phyloP scores from a whole-genome alignment of 164 flowering plant species.

The Kalanchoe fedtschenkoi region DNA sequence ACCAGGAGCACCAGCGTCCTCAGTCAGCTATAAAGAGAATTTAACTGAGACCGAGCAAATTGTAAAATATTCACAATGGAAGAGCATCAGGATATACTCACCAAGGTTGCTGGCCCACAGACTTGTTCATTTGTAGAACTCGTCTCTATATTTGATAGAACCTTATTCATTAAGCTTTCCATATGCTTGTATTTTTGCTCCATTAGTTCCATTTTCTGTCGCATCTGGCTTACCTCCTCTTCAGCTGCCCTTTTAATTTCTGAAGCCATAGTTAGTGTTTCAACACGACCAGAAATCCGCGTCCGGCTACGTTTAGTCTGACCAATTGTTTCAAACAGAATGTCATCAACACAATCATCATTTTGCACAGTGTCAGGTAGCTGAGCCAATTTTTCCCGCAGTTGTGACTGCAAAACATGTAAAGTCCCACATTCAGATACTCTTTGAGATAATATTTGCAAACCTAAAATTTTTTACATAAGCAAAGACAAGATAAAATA shows the following conservation, averaged over 20 bases:
- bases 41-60: not conserved
- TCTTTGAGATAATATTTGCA: not conserved
- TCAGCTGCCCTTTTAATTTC: slow-evolving; percentile 12
- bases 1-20: not conserved
- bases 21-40: not conserved
- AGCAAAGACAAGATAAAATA: not conserved
- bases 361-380: not conserved
- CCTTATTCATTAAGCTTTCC: slow-evolving; percentile 9
- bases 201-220: slow-evolving; percentile 14
- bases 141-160: slow-evolving; percentile 10
- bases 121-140: not conserved
- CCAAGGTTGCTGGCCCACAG: not conserved
- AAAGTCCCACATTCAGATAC: not conserved
- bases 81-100: not conserved
- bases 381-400: slow-evolving; percentile 10
- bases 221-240: slow-evolving; percentile 10
- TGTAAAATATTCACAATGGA: not conserved
- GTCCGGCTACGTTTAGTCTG: slow-evolving; percentile 10
- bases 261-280: slow-evolving; percentile 4
- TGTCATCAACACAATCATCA: slow-evolving; percentile 7
- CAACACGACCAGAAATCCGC: slow-evolving; percentile 1
- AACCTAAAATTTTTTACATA: not conserved
- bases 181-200: slow-evolving; percentile 11
- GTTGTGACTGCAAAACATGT: slow-evolving; percentile 12
- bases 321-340: slow-evolving; percentile 16